Conservation (phyloP, 768 basidiomycete genomes). For the Trametes coccinea region DNA sequence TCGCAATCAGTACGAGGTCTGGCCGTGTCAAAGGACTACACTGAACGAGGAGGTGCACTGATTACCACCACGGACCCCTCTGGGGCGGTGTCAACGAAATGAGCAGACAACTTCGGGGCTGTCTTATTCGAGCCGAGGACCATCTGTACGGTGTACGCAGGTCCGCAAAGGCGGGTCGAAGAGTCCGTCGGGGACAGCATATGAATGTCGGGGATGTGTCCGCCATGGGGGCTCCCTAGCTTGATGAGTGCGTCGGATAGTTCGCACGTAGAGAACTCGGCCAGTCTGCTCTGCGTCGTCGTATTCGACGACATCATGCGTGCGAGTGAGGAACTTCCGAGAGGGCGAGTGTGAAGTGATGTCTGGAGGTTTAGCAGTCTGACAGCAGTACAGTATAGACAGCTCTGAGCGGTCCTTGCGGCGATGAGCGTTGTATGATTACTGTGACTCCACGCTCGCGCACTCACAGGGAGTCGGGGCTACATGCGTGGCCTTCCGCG, state of each 20-base stretch:
- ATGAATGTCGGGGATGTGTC: slow-evolving; percentile 77
- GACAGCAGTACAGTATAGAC: no score
- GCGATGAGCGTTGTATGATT: no score
- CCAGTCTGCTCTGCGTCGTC: slow-evolving; percentile 21
- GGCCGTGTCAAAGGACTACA: slow-evolving; percentile 16
- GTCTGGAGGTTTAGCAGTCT: no score
- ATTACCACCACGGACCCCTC: slow-evolving; percentile 70
- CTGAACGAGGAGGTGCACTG: slow-evolving; percentile 67
- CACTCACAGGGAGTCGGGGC: neutral
- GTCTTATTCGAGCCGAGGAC: slow-evolving; percentile 56
- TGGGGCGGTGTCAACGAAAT: slow-evolving; percentile 82
- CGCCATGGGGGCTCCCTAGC: slow-evolving; percentile 69
- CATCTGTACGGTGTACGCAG: slow-evolving; percentile 89
- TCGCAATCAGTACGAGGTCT: no score
- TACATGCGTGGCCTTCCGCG: neutral
- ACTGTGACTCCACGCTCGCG: no score
- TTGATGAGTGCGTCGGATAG: slow-evolving; percentile 89
- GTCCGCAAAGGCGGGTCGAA: slow-evolving; percentile 58
- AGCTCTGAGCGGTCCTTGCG: no score
- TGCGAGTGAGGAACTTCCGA: neutral
- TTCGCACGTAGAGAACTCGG: slow-evolving; percentile 72
- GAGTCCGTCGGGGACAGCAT: slow-evolving; percentile 49
- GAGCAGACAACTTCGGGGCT: slow-evolving; percentile 63
- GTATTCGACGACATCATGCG: slow-evolving; percentile 27
- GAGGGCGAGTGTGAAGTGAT: no score